Conservation (phyloP, 805 yeast genomes). For the Ogataea chonburiensis region DNA sequence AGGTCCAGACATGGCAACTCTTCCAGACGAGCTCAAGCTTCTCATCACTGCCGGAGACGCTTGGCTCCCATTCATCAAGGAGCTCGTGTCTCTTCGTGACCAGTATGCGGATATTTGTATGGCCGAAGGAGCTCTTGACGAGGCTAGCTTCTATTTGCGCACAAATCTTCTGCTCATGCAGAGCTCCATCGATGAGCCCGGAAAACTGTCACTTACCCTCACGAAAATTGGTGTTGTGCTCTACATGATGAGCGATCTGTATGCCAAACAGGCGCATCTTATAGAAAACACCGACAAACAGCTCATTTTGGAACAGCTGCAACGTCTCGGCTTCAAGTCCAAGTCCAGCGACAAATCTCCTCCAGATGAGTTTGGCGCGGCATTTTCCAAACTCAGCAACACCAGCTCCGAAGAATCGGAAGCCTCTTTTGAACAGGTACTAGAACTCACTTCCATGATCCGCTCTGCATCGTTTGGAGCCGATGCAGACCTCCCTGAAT, state of each 20-base stretch:
- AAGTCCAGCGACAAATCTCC: slow-evolving; percentile 1
- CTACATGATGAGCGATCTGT: slow-evolving; percentile 14
- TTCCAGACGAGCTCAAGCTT: slow-evolving; percentile 24
- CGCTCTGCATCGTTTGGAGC: slow-evolving; percentile 14
- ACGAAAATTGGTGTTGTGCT: slow-evolving; percentile 20
- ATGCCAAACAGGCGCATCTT: slow-evolving; percentile 3
- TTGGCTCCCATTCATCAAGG: slow-evolving; percentile 30
- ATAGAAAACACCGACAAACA: slow-evolving; percentile 1
- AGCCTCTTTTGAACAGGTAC: slow-evolving; percentile 16
- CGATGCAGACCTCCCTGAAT: slow-evolving; percentile 15
- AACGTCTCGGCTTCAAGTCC: slow-evolving; percentile 5
- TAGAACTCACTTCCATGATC: slow-evolving; percentile 14
- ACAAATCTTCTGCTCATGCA: slow-evolving; percentile 18
- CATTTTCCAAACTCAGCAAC: slow-evolving; percentile 3
- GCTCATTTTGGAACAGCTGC: slow-evolving; percentile 7
- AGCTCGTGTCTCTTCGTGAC: slow-evolving; percentile 27
- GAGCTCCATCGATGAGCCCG: slow-evolving; percentile 20
- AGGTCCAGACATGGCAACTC: slow-evolving; percentile 18
- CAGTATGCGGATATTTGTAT: slow-evolving; percentile 27
- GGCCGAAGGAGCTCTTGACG: slow-evolving; percentile 23
- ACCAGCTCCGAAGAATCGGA: slow-evolving; percentile 13
- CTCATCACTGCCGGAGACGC: slow-evolving; percentile 25
- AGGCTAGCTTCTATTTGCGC: slow-evolving; percentile 17
- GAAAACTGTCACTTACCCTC: slow-evolving; percentile 18
- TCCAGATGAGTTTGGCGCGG: neutral